Percentiles rank a stretch among this genome's conserved stretches.
Evolutionary conservation across 108 stramenopile genomes (phyloP).

Genomic region (Cyclotella distinguenda): DNA sequence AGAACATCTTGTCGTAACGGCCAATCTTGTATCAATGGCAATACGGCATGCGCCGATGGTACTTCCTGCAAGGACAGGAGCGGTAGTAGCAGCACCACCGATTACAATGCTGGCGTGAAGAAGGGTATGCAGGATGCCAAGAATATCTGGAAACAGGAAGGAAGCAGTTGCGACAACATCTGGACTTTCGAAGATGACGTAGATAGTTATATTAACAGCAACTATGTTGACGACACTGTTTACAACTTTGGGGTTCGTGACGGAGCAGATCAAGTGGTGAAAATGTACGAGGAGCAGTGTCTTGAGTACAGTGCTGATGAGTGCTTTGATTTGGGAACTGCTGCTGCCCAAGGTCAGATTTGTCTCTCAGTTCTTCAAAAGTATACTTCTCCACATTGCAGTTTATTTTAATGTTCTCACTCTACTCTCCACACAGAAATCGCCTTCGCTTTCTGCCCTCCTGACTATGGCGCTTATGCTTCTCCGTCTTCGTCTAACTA

Average conservation of each 20-base stretch:
- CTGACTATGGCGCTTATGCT: not conserved
- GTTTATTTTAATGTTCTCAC: not conserved
- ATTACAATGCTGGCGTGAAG: not conserved
- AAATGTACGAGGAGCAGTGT: slow-evolving; percentile 10
- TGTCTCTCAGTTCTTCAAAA: not conserved
- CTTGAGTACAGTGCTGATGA: slow-evolving; percentile 6
- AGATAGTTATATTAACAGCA: not conserved
- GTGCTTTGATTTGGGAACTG: slow-evolving; percentile 7
- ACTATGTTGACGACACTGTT: not conserved
- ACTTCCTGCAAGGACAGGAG: too few species aligned
- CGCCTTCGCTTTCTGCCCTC: slow-evolving; percentile 10
- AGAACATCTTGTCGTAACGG: too few species aligned
- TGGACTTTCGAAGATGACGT: slow-evolving; percentile 3
- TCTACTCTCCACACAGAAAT: not conserved
- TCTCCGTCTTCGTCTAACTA: not conserved
- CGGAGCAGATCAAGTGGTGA: slow-evolving; percentile 2
- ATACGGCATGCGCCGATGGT: too few species aligned
- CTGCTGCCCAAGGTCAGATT: slow-evolving; percentile 1
- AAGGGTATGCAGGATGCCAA: not conserved
- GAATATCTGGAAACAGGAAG: not conserved
- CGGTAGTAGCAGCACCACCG: too few species aligned
- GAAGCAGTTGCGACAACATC: slow-evolving; percentile 1
- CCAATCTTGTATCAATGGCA: too few species aligned
- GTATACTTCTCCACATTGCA: not conserved
- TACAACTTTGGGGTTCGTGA: not conserved